phyloP scores from a whole-genome alignment of 768 basidiomycete species.

The Termitomyces sp. region DNA sequence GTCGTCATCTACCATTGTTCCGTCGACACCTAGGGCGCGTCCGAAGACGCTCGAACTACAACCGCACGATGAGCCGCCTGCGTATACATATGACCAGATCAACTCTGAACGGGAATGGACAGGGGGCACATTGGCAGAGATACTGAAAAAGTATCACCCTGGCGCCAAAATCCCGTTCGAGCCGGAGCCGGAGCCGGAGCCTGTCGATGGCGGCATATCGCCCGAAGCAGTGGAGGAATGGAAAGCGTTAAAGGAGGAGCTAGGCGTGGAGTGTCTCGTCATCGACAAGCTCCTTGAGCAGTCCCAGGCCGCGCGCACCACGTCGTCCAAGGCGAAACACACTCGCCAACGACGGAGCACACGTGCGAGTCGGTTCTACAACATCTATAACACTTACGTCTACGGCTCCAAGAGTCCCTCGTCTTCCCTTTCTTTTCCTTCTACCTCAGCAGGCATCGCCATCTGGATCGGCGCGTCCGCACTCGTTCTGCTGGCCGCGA shows the following conservation, averaged over 20 bases:
- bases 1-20: slow-evolving; percentile 67
- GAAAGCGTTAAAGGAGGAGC: slow-evolving; percentile 72
- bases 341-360: slow-evolving; percentile 23
- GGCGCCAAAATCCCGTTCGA: slow-evolving; percentile 45
- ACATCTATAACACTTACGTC: slow-evolving; percentile 77
- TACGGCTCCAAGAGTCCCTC: slow-evolving; percentile 33
- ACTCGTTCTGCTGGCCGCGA: slow-evolving; percentile 53
- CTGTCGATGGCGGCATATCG: slow-evolving; percentile 49
- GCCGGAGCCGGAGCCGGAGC: slow-evolving; percentile 14
- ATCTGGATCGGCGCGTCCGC: slow-evolving; percentile 61
- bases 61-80: slow-evolving; percentile 59
- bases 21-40: slow-evolving; percentile 60
- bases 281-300: slow-evolving; percentile 64
- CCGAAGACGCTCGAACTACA: slow-evolving; percentile 21
- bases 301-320: slow-evolving; percentile 17
- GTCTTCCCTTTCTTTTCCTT: slow-evolving; percentile 11
- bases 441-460: slow-evolving; percentile 28
- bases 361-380: slow-evolving; percentile 59
- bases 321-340: slow-evolving; percentile 17
- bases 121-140: slow-evolving; percentile 48
- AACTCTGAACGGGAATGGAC: slow-evolving; percentile 41
- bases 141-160: slow-evolving; percentile 66
- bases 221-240: slow-evolving; percentile 69
- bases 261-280: slow-evolving; percentile 71
- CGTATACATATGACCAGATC: slow-evolving; percentile 51